Conservation (phyloP, 345 rosid genomes). For the Hibiscus syriacus region DNA sequence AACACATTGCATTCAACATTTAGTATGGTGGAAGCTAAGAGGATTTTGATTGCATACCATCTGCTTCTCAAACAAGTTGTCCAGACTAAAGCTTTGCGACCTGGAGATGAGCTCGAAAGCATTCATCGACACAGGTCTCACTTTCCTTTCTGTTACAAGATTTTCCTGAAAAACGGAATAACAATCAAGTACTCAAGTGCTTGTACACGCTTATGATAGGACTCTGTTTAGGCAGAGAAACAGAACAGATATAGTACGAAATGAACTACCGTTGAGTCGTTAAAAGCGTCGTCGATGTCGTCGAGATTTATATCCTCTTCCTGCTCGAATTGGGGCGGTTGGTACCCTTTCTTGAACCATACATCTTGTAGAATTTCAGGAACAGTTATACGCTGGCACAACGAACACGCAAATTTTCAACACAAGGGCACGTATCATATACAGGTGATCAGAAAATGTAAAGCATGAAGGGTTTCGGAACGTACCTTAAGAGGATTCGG, state of each 20-base stretch:
- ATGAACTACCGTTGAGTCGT: slow-evolving; percentile 53
- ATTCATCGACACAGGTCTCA: slow-evolving; percentile 82
- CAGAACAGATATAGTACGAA: background rate
- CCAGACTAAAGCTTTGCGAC: slow-evolving; percentile 66
- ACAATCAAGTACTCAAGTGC: background rate
- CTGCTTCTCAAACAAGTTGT: slow-evolving; percentile 73
- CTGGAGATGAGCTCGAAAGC: slow-evolving; percentile 92
- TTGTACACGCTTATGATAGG: background rate
- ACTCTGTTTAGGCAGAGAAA: background rate
- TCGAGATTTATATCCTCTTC: slow-evolving; percentile 69
- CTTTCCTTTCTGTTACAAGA: slow-evolving; percentile 72
- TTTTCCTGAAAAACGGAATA: slow-evolving; percentile 42
- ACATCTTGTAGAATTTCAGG: slow-evolving; percentile 69
- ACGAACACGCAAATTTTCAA: background rate
- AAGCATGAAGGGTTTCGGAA: slow-evolving; percentile 3
- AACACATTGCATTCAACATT: too few relatives aligned
- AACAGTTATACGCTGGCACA: slow-evolving; percentile 57
- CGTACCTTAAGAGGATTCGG: slow-evolving; percentile 70
- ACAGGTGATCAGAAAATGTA: background rate
- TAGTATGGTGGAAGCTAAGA: background rate
- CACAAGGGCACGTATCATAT: background rate
- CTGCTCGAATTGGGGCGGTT: slow-evolving; percentile 55
- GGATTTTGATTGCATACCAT: slow-evolving; percentile 22
- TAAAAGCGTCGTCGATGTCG: slow-evolving; percentile 79
- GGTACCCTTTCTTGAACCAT: slow-evolving; percentile 86